Percentiles rank a stretch among this genome's conserved stretches.
phyloP scores from a whole-genome alignment of 2,329 filamentous ascomycete genomes.

The Lasiodiplodia sp. region DNA sequence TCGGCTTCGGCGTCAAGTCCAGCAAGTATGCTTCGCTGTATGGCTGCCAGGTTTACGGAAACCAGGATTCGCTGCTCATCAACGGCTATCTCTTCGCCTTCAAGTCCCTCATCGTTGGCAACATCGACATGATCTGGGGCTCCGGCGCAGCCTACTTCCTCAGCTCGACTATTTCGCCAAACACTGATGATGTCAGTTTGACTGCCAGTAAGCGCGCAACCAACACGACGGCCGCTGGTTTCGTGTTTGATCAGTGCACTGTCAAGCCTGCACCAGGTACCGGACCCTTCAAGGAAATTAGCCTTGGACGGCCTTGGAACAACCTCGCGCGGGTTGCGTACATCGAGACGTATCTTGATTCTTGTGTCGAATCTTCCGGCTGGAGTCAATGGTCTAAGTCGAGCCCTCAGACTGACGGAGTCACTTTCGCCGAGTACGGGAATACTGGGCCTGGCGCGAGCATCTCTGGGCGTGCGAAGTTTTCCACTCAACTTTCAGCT shows the following conservation, averaged over 20 bases:
- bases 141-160: conserved; percentile 54
- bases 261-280: conserved; percentile 49
- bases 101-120: conserved; percentile 50
- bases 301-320: conserved; percentile 59
- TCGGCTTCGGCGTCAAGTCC: conserved; percentile 56
- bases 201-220: conserved; percentile 51
- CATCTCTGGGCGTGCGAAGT: conserved; percentile 46
- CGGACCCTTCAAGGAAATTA: conserved; percentile 44
- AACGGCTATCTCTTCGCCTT: conserved; percentile 50
- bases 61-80: conserved; percentile 59
- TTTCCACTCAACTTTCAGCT: conserved; percentile 34
- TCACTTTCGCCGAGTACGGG: conserved; percentile 54
- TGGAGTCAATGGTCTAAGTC: conserved; percentile 53
- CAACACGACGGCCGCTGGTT: conserved; percentile 51
- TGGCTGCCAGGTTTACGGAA: conserved; percentile 59
- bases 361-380: conserved; percentile 64
- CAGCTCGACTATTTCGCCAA: conserved; percentile 47
- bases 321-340: conserved; percentile 56
- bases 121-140: conserved; percentile 55
- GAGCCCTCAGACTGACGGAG: conserved; percentile 41
- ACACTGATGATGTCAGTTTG: conserved; percentile 45
- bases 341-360: conserved; percentile 57
- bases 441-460: conserved; percentile 64
- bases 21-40: conserved; percentile 62
- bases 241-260: conserved; percentile 61